phyloP scores from a whole-genome alignment of 768 basidiomycete species.

The Mycena vitilis region DNA sequence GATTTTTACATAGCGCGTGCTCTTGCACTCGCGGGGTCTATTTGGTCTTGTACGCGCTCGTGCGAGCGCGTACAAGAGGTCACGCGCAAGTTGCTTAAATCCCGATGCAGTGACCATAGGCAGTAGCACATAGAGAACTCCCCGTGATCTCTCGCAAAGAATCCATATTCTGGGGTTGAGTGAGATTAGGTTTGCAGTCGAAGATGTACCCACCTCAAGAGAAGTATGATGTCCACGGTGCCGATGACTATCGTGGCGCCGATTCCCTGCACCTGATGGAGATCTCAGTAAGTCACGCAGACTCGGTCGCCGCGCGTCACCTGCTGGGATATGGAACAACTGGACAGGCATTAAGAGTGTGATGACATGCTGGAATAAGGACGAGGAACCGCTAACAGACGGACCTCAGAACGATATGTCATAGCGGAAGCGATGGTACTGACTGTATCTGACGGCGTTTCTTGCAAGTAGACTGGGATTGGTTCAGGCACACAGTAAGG shows the following conservation, averaged over 20 bases:
- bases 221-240: slow-evolving; percentile 3
- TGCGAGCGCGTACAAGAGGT: too few relatives aligned
- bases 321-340: neutral
- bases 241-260: neutral
- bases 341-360: neutral
- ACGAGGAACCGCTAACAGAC: neutral
- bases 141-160: slow-evolving; percentile 7
- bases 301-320: neutral
- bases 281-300: neutral
- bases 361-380: neutral
- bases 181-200: too few relatives aligned
- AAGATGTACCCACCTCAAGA: neutral
- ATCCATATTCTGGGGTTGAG: slow-evolving; percentile 12
- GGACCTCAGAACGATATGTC: neutral
- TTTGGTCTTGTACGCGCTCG: too few relatives aligned
- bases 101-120: slow-evolving; percentile 12
- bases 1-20: too few relatives aligned
- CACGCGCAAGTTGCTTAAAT: too few relatives aligned
- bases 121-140: slow-evolving; percentile 4
- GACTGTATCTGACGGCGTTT: neutral
- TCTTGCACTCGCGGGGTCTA: too few relatives aligned
- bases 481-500: neutral
- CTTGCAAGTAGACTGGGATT: neutral
- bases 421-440: neutral
- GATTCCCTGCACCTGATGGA: slow-evolving; percentile 3